Evolutionary conservation across 1,284 basidiomycete genomes (phyloP).

Genomic region (Marasmius fiardii): DNA sequence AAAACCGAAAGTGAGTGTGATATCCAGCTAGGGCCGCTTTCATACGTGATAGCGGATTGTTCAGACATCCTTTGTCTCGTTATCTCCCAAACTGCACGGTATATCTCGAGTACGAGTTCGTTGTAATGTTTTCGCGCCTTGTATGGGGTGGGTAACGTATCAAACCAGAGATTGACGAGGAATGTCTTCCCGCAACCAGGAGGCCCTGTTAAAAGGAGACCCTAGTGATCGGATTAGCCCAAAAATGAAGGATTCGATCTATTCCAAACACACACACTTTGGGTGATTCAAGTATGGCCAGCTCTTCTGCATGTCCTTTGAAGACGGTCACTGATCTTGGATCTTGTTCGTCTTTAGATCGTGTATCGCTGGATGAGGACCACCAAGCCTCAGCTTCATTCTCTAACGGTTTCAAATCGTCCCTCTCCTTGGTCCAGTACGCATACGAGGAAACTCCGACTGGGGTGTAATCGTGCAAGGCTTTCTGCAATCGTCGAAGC

Average conservation of each 20-base stretch:
- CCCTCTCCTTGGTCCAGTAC: constrained; percentile 25
- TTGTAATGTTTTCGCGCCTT: constrained; percentile 69
- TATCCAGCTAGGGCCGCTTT: constrained; percentile 4
- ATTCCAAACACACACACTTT: constrained; percentile 25
- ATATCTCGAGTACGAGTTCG: constrained; percentile 66
- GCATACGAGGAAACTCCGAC: constrained; percentile 3
- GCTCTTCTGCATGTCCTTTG: constrained; percentile 54
- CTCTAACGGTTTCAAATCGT: not conserved
- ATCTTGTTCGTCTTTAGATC: constrained; percentile 13
- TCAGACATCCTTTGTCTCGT: constrained; percentile 42
- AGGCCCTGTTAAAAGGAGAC: constrained; percentile 73
- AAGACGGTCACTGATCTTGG: constrained; percentile 42
- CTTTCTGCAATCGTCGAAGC: constrained; percentile 45
- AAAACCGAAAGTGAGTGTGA: constrained; percentile 5
- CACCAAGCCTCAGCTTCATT: constrained; percentile 10
- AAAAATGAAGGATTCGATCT: not conserved
- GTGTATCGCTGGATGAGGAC: not conserved
- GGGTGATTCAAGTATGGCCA: constrained; percentile 29
- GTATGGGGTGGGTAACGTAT: constrained; percentile 52
- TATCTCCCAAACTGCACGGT: constrained; percentile 61
- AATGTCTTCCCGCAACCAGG: constrained; percentile 79
- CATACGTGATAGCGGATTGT: not conserved
- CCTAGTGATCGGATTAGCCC: constrained; percentile 35
- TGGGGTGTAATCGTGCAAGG: constrained; percentile 39
- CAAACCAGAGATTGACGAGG: constrained; percentile 65